These are phyloP conservation scores for Epichloe elymi DNA, from an alignment of 2,329 filamentous ascomycete species.

Conservation along the genomic window DNA sequence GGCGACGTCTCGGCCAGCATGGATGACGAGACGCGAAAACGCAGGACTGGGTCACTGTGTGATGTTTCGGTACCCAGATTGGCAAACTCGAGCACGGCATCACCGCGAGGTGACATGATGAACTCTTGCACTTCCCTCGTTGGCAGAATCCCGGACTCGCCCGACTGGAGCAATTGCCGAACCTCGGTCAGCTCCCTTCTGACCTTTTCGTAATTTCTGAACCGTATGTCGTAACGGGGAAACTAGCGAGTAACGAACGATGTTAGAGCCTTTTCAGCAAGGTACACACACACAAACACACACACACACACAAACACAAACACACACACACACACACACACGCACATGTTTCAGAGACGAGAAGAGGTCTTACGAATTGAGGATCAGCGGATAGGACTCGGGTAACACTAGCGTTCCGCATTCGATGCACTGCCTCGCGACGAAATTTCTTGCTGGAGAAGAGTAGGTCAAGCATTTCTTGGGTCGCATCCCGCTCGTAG, in stretches of 20 bases:
- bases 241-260: conserved; percentile 16
- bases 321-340: too few species aligned
- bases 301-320: too few species aligned
- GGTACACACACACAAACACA: too few species aligned
- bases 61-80: conserved; percentile 23
- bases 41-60: conserved; percentile 24
- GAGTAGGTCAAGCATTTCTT: conserved; percentile 28
- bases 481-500: conserved; percentile 30
- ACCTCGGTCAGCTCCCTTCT: conserved; percentile 28
- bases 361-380: conserved; percentile 23
- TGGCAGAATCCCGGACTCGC: conserved; percentile 27
- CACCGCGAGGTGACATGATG: conserved; percentile 30
- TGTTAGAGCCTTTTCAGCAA: not conserved
- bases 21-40: conserved; percentile 39
- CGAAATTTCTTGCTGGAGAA: conserved; percentile 30
- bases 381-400: conserved; percentile 29
- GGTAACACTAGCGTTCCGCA: conserved; percentile 32
- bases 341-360: too few species aligned
- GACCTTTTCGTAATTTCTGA: conserved; percentile 32
- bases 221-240: conserved; percentile 32
- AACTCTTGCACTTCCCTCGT: conserved; percentile 28
- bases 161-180: conserved; percentile 25
- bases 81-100: conserved; percentile 38
- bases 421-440: conserved; percentile 27
- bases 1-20: conserved; percentile 38